phyloP scores from a whole-genome alignment of 2,329 filamentous ascomycete species.

The Periconia macrospinosa region DNA sequence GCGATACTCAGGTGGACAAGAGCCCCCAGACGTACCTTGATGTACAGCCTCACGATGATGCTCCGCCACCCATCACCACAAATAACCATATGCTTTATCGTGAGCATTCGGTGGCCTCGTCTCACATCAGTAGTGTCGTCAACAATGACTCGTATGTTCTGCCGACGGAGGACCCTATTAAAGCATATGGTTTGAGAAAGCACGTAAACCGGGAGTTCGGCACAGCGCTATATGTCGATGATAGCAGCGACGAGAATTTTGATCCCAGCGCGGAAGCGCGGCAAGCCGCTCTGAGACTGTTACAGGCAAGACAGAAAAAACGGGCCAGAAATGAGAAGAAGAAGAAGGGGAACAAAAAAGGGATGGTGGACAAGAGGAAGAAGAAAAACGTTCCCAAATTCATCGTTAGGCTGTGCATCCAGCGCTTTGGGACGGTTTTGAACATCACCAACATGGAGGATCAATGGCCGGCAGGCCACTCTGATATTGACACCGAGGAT shows the following conservation, averaged over 20 bases:
- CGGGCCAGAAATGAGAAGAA: neutral
- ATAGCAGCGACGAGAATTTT: neutral
- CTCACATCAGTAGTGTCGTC: neutral
- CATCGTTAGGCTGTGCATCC: neutral
- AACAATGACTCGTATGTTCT: neutral
- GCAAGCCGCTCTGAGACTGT: no score
- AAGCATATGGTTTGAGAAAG: neutral
- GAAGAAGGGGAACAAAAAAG: neutral
- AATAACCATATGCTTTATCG: neutral
- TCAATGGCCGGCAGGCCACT: slow-evolving; percentile 31
- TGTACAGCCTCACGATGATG: no score
- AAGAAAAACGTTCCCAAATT: neutral
- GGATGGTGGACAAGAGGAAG: neutral
- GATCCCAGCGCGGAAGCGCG: neutral
- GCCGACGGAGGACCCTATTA: neutral
- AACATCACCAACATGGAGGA: slow-evolving; percentile 26
- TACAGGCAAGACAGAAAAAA: neutral
- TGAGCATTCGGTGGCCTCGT: neutral
- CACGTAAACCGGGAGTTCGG: neutral
- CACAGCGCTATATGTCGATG: neutral
- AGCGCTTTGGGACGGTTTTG: neutral
- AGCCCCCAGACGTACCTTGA: no score
- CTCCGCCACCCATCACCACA: neutral
- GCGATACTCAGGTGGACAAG: neutral
- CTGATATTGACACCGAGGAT: slow-evolving; percentile 9